These are phyloP conservation scores for Cryphonectria carpinicola DNA, from an alignment of 2,329 filamentous ascomycete genomes.

Conservation along the genomic window DNA sequence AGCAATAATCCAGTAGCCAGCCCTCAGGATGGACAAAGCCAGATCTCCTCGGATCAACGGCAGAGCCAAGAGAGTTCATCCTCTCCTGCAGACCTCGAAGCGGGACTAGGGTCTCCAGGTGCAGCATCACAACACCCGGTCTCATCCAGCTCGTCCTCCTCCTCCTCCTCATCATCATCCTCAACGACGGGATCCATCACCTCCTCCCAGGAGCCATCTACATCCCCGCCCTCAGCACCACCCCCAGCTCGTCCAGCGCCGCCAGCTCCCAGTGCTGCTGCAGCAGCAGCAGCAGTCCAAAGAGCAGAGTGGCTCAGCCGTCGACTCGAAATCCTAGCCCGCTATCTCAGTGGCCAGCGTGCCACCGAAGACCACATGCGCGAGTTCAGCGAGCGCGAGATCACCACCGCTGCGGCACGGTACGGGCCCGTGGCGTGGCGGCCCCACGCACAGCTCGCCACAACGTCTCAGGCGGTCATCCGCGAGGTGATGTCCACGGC, in stretches of 20 bases:
- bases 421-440: not conserved
- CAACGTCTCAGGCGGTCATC: not conserved
- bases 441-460: not conserved
- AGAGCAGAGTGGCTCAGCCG: not conserved
- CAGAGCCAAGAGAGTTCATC: not conserved
- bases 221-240: no score
- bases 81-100: not conserved
- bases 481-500: not conserved
- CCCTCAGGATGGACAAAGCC: not conserved
- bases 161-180: not conserved
- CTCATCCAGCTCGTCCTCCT: not conserved
- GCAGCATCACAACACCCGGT: not conserved
- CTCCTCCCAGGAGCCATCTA: not conserved
- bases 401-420: not conserved
- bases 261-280: no score
- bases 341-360: not conserved
- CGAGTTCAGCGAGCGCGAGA: not conserved
- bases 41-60: not conserved
- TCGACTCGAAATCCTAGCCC: not conserved
- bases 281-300: not conserved
- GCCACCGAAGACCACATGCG: not conserved
- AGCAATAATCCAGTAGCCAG: not conserved
- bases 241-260: not conserved
- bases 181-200: not conserved
- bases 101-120: not conserved